These are phyloP conservation scores for Lunasporangiospora selenospora DNA, from an alignment of 192 early-diverging fungal species.

Conservation along the genomic window DNA sequence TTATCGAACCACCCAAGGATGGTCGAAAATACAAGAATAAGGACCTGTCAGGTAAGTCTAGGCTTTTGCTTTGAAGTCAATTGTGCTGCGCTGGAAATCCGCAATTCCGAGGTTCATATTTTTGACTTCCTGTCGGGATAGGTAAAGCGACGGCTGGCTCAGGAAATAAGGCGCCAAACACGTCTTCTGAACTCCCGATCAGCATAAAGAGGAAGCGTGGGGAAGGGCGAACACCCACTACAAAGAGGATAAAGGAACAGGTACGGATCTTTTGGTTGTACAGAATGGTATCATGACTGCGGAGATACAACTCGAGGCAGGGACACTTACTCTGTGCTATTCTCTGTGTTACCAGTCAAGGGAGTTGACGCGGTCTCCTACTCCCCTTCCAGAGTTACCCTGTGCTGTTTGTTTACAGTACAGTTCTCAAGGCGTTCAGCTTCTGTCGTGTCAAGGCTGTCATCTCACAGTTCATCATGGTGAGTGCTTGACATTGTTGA, in stretches of 20 bases:
- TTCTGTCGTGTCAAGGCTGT: slow-evolving; percentile 54
- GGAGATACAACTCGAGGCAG: too few relatives aligned
- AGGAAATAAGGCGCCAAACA: too few relatives aligned
- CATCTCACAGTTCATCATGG: slow-evolving; percentile 57
- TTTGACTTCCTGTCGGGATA: too few relatives aligned
- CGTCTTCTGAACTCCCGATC: too few relatives aligned
- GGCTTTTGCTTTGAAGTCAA: too few relatives aligned
- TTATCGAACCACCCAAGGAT: slow-evolving; percentile 35
- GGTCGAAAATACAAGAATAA: slow-evolving; percentile 22
- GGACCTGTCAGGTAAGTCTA: slow-evolving; percentile 6
- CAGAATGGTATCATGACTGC: too few relatives aligned
- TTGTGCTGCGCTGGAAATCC: too few relatives aligned
- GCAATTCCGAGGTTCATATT: too few relatives aligned
- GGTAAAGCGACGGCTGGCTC: too few relatives aligned
- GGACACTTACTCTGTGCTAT: too few relatives aligned
- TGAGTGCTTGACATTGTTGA: slow-evolving; percentile 5
- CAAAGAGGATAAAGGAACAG: slow-evolving; percentile 42
- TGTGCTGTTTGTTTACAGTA: slow-evolving; percentile 52
- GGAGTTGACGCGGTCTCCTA: slow-evolving; percentile 40
- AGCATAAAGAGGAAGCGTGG: slow-evolving; percentile 27
- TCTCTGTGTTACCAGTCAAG: slow-evolving; percentile 20
- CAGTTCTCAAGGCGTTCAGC: slow-evolving; percentile 14
- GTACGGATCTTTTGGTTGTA: too few relatives aligned
- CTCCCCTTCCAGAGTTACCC: slow-evolving; percentile 41
- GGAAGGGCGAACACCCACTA: slow-evolving; percentile 1